Conservation (phyloP, 495 filamentous ascomycete species). For the Penicilliopsis zonata region DNA sequence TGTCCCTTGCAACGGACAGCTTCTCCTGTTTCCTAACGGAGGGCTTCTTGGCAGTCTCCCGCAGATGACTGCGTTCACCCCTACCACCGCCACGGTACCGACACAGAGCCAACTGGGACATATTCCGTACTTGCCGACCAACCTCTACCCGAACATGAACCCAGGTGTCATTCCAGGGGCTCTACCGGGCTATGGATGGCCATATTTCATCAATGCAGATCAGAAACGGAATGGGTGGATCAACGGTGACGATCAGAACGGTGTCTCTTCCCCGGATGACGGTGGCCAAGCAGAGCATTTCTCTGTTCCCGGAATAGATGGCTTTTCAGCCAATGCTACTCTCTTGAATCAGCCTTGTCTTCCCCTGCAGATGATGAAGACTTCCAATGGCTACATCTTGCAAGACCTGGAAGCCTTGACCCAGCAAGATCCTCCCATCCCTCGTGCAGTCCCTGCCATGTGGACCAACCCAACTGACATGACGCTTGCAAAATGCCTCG, state of each 20-base stretch:
- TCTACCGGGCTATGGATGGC: slow-evolving; percentile 17
- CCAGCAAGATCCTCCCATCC: slow-evolving; percentile 66
- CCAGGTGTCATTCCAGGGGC: slow-evolving; percentile 11
- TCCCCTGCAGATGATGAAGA: slow-evolving; percentile 32
- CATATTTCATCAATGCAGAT: slow-evolving; percentile 15
- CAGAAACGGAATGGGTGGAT: slow-evolving; percentile 9
- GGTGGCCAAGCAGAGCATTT: too few species aligned
- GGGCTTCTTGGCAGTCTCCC: slow-evolving; percentile 14
- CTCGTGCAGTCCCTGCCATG: slow-evolving; percentile 77
- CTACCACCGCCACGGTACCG: slow-evolving; percentile 6
- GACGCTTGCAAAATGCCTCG: slow-evolving; percentile 78
- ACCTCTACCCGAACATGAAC: slow-evolving; percentile 14
- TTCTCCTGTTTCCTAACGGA: slow-evolving; percentile 19
- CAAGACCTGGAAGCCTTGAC: slow-evolving; percentile 60
- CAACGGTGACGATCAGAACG: slow-evolving; percentile 15
- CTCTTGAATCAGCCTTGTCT: slow-evolving; percentile 15
- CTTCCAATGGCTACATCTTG: slow-evolving; percentile 41
- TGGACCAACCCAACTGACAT: slow-evolving; percentile 61
- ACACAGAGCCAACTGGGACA: slow-evolving; percentile 20
- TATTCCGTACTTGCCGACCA: slow-evolving; percentile 16
- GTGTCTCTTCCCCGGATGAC: slow-evolving; percentile 4
- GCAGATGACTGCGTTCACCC: slow-evolving; percentile 14
- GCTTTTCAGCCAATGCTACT: slow-evolving; percentile 10
- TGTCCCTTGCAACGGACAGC: slow-evolving; percentile 15
- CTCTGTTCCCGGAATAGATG: slow-evolving; percentile 8